These are phyloP conservation scores for Suhomyces sp. DNA, from an alignment of 805 yeast species.

Conservation along the genomic window DNA sequence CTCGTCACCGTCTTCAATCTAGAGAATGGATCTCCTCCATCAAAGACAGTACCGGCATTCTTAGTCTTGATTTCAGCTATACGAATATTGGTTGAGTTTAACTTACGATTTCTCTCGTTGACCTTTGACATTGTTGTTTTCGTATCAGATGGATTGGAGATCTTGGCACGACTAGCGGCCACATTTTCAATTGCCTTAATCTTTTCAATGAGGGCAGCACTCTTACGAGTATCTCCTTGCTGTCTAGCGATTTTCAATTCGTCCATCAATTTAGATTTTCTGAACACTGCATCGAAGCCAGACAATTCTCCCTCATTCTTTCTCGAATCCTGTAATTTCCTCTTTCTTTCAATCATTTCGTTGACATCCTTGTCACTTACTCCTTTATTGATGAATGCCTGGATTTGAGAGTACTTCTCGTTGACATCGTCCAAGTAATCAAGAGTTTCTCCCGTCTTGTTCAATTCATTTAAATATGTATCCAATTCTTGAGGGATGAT, in stretches of 20 bases:
- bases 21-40: constrained; percentile 74
- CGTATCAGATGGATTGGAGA: constrained; percentile 35
- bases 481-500: constrained; percentile 72
- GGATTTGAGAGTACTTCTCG: constrained; percentile 61
- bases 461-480: constrained; percentile 61
- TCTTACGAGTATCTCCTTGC: constrained; percentile 49
- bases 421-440: constrained; percentile 67
- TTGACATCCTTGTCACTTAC: constrained; percentile 74
- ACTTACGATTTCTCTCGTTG: constrained; percentile 80
- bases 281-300: constrained; percentile 68
- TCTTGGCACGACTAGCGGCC: constrained; percentile 40
- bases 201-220: constrained; percentile 30
- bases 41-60: constrained; percentile 37
- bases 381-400: constrained; percentile 60
- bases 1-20: constrained; percentile 86
- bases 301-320: constrained; percentile 18
- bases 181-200: constrained; percentile 47
- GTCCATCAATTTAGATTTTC: constrained; percentile 68
- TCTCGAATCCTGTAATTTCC: constrained; percentile 50
- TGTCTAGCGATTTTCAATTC: constrained; percentile 68
- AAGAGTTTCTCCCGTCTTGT: constrained; percentile 52
- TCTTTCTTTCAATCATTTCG: constrained; percentile 72
- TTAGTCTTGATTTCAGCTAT: constrained; percentile 68
- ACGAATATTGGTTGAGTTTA: constrained; percentile 74
- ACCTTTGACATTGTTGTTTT: constrained; percentile 62